Conservation (phyloP, 2,329 filamentous ascomycete genomes). For the Colletotrichum chrysophilum region DNA sequence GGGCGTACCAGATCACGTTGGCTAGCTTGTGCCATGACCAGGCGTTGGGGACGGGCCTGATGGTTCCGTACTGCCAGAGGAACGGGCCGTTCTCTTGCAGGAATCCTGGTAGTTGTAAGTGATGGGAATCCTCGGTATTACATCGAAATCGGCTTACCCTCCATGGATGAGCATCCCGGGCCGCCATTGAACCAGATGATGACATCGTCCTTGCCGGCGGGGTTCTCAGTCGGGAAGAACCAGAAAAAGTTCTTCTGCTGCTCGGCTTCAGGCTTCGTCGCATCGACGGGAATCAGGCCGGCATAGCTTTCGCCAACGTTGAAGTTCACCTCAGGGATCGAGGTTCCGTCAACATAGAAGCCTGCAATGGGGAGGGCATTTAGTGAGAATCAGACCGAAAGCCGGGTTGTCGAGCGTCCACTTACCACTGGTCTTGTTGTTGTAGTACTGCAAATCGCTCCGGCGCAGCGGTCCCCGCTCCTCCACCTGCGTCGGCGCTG, state of each 20-base stretch:
- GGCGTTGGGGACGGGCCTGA: conserved; percentile 72
- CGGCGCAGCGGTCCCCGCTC: background rate
- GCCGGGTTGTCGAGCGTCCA: background rate
- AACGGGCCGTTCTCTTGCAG: conserved; percentile 85
- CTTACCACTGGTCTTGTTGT: conserved; percentile 10
- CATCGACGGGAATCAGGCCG: conserved; percentile 63
- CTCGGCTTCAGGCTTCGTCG: conserved; percentile 46
- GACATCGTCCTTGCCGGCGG: conserved; percentile 87
- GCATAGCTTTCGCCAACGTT: conserved; percentile 71
- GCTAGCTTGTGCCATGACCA: conserved; percentile 99
- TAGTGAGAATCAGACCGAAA: background rate
- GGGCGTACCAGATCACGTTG: conserved; percentile 76
- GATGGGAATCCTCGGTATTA: background rate
- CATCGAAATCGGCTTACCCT: conserved; percentile 60
- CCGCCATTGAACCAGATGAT: conserved; percentile 98
- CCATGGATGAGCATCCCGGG: conserved; percentile 95
- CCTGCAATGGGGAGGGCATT: conserved; percentile 36
- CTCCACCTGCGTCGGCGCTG: background rate
- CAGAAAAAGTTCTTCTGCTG: conserved; percentile 80
- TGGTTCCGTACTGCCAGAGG: conserved; percentile 73
- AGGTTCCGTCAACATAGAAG: conserved; percentile 68
- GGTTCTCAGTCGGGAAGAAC: conserved; percentile 95
- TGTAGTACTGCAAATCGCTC: background rate
- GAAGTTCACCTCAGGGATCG: conserved; percentile 72
- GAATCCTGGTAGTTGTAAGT: conserved; percentile 49